phyloP scores from a whole-genome alignment of 202 grass and related monocot genomes.

The Brachypodium distachyon region DNA sequence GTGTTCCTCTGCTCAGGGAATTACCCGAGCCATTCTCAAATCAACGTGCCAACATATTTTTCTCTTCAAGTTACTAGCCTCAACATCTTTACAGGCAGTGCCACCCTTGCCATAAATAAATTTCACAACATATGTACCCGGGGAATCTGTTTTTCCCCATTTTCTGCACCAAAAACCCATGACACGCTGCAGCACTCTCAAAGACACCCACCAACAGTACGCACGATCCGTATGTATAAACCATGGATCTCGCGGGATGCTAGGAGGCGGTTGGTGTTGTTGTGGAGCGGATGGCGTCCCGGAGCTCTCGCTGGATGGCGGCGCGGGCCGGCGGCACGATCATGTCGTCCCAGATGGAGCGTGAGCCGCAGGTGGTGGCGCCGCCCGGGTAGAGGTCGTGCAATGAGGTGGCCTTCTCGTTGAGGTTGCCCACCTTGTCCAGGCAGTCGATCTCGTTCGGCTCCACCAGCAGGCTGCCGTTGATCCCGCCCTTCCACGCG shows the following conservation, averaged over 20 bases:
- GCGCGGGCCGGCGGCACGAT: constrained; percentile 34
- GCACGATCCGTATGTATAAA: background rate
- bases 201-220: background rate
- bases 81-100: background rate
- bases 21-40: no score
- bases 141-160: no score
- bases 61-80: background rate
- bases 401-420: constrained; percentile 55
- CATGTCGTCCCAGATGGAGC: constrained; percentile 71
- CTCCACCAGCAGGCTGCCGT: constrained; percentile 62
- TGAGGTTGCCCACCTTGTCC: constrained; percentile 52
- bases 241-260: background rate
- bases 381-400: constrained; percentile 58
- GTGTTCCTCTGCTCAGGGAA: no score
- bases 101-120: background rate
- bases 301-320: constrained; percentile 43
- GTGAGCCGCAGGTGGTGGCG: constrained; percentile 38
- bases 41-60: background rate
- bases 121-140: no score
- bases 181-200: background rate
- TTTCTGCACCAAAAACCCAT: background rate
- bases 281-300: constrained; percentile 26
- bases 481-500: constrained; percentile 66
- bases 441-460: constrained; percentile 59
- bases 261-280: background rate